Conservation (phyloP, 2,329 filamentous ascomycete species). For the Fusarium sp. region DNA sequence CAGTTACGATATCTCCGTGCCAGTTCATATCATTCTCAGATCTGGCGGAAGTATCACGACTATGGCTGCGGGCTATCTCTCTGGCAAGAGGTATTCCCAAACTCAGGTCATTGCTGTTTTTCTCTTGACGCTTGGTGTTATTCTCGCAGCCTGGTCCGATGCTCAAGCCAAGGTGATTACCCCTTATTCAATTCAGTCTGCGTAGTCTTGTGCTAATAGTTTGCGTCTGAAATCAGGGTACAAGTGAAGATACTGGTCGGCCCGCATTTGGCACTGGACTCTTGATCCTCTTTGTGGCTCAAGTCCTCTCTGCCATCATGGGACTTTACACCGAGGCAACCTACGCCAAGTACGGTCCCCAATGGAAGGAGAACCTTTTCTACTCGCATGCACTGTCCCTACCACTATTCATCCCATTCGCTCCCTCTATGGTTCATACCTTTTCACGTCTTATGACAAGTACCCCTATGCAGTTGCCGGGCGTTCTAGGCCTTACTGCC, state of each 20-base stretch:
- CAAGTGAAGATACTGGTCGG: slow-evolving; percentile 34
- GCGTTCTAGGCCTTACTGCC: slow-evolving; percentile 33
- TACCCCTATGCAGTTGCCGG: slow-evolving; percentile 62
- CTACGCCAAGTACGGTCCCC: slow-evolving; percentile 85
- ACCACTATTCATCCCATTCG: slow-evolving; percentile 80
- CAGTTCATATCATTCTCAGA: slow-evolving; percentile 94
- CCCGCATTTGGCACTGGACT: slow-evolving; percentile 73
- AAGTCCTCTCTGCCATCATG: slow-evolving; percentile 92
- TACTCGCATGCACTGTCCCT: slow-evolving; percentile 85
- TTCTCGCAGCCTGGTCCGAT: slow-evolving; percentile 91
- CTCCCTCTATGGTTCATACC: slow-evolving; percentile 73
- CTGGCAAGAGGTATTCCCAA: slow-evolving; percentile 85
- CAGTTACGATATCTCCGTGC: slow-evolving; percentile 95
- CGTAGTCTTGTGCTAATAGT: slow-evolving; percentile 2
- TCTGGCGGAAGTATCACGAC: slow-evolving; percentile 97
- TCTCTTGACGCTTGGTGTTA: slow-evolving; percentile 86
- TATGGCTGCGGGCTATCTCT: slow-evolving; percentile 88
- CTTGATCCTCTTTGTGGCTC: slow-evolving; percentile 84
- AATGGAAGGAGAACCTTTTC: slow-evolving; percentile 97
- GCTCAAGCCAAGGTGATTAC: slow-evolving; percentile 80
- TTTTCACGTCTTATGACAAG: slow-evolving; percentile 74
- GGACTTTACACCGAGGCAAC: slow-evolving; percentile 94
- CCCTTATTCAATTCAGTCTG: neutral
- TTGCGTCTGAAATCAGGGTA: slow-evolving; percentile 22
- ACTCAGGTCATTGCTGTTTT: slow-evolving; percentile 85